Evolutionary conservation across 202 grass and related monocot genomes (phyloP).

Genomic region (Musa balbisiana): DNA sequence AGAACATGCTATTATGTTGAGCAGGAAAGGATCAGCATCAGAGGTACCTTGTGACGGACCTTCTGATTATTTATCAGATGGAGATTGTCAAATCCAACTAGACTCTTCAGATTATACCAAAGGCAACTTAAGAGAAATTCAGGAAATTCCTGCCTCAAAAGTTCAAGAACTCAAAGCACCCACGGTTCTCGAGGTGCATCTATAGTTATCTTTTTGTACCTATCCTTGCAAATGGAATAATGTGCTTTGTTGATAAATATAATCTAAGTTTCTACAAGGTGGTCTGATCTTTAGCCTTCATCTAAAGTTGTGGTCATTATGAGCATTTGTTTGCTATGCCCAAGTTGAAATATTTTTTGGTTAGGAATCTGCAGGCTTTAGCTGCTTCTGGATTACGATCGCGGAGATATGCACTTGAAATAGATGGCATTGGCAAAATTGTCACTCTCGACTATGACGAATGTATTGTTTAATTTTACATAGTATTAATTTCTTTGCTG

Average conservation of each 20-base stretch:
- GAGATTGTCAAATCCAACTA: constrained; percentile 16
- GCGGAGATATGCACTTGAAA: constrained; percentile 44
- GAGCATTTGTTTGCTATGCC: constrained; percentile 3
- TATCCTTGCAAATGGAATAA: not conserved
- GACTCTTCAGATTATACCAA: constrained; percentile 11
- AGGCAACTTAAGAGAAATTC: not conserved
- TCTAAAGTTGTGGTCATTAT: not conserved
- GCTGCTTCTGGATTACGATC: constrained; percentile 56
- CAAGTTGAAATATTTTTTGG: not conserved
- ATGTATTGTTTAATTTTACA: constrained; percentile 27
- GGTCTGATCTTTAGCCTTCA: not conserved
- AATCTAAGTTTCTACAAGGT: not conserved
- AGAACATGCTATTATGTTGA: constrained; percentile 26
- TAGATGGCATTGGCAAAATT: constrained; percentile 52
- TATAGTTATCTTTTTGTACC: not conserved
- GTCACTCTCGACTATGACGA: constrained; percentile 42
- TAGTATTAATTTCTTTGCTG: not conserved
- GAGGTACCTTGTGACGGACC: not conserved
- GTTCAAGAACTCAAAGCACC: constrained; percentile 26
- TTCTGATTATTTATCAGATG: not conserved
- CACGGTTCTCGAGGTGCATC: constrained; percentile 49
- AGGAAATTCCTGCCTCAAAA: constrained; percentile 1
- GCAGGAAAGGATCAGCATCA: constrained; percentile 16
- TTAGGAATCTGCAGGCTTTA: constrained; percentile 38
- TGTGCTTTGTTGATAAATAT: constrained; percentile 2